Conservation (phyloP, 441 rosid genomes). For the Syzygium malaccense region DNA sequence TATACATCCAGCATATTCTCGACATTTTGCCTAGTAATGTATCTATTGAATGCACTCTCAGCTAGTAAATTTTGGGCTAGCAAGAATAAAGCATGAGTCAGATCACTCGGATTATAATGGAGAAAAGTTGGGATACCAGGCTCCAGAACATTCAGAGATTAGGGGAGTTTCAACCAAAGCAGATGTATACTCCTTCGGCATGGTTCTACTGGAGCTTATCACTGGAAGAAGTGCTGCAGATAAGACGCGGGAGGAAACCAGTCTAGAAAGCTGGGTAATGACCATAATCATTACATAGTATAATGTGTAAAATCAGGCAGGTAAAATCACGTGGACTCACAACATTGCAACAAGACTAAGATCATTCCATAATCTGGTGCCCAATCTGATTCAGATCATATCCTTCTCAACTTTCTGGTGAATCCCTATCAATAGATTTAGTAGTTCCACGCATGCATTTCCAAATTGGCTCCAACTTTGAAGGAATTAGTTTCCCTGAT, state of each 20-base stretch:
- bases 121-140: constrained; percentile 29
- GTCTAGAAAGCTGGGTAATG: constrained; percentile 27
- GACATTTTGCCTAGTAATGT: neutral
- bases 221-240: constrained; percentile 21
- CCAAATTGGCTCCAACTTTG: neutral
- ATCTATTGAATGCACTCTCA: neutral
- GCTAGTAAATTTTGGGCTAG: constrained; percentile 46
- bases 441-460: neutral
- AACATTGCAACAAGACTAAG: neutral
- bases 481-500: neutral
- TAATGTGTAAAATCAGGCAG: neutral
- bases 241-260: neutral
- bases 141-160: constrained; percentile 37
- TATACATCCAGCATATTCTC: neutral
- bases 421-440: neutral
- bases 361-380: neutral
- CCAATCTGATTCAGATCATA: neutral
- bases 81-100: constrained; percentile 1
- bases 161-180: constrained; percentile 27
- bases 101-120: constrained; percentile 18
- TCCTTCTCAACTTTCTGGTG: neutral
- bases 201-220: constrained; percentile 40
- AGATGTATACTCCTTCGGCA: constrained; percentile 50
- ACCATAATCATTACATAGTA: neutral
- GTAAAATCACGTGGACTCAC: neutral